phyloP scores from a whole-genome alignment of 1,284 basidiomycete species.

The Ganoderma lingzhi region DNA sequence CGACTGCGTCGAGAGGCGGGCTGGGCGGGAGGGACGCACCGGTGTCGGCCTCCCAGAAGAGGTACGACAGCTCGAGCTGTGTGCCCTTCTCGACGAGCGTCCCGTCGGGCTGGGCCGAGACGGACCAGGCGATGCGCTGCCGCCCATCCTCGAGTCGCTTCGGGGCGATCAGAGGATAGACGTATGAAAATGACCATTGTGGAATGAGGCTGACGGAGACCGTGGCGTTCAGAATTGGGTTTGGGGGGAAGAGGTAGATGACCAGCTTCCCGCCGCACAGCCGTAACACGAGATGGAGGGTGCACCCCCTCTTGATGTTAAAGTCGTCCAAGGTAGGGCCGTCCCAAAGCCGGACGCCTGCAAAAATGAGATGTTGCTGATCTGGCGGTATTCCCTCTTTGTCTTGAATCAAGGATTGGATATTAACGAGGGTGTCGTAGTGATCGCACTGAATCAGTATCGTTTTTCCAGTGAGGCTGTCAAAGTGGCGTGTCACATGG shows the following conservation, averaged over 20 bases:
- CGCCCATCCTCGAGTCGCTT: not conserved
- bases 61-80: slow-evolving; percentile 4
- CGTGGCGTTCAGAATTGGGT: not conserved
- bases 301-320: too few species aligned
- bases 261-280: slow-evolving; percentile 9
- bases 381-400: not conserved
- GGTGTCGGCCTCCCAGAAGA: slow-evolving; percentile 45
- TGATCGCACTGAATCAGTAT: not conserved
- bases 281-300: not conserved
- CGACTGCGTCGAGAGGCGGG: slow-evolving; percentile 1
- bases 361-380: not conserved
- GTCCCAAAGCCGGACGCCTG: not conserved
- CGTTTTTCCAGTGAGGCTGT: not conserved
- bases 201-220: slow-evolving; percentile 14
- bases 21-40: not conserved
- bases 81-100: slow-evolving; percentile 9
- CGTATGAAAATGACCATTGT: slow-evolving; percentile 17
- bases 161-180: slow-evolving; percentile 9
- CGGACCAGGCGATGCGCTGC: slow-evolving; percentile 33
- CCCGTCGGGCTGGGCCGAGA: slow-evolving; percentile 3
- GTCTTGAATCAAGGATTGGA: not conserved
- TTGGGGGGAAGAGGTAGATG: slow-evolving; percentile 17
- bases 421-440: not conserved
- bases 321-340: not conserved
- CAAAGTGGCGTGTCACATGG: not conserved